Evolutionary conservation across 2,329 filamentous ascomycete species (phyloP), one percentile per base, ranked within the genome.

Genomic region (Lachnellula arida): DNA sequence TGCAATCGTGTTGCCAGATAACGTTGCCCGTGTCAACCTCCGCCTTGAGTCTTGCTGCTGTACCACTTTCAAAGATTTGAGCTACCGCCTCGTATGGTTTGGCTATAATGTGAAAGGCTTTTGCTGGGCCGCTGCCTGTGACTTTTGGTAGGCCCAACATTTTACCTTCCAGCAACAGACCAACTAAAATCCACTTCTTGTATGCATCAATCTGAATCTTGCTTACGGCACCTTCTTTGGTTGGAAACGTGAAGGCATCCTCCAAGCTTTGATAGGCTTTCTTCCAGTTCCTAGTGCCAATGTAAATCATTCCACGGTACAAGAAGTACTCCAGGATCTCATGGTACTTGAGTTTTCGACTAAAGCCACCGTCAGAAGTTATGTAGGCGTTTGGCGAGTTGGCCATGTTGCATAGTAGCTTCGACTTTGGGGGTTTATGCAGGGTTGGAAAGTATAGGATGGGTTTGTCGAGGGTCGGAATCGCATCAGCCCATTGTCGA

Each of bases 121-220:
- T 86, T 58, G 80, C 74, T 1, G 83, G 79, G 19, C 73, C 71
- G 2, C 71, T 57, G 49, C 79, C 77, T 7, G 81, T 80, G 47
- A 81, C 80, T 40, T 78, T 75, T 0, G 89, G 88, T 9, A 83
- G 68, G 0, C 72, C 63, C 2, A 75, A 74, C 4, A 76, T 75
- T 65, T 77, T 81, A 62, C 91, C 92, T 52, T 85, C 75, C 6
- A 82, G 77, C 17, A 99, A 75, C 53, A 97, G 78, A 52, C 85
- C 84, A 9, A 91, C 80, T 15, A 99, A 75, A 8, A 95, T 70
- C 88, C 91, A 97, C 72, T 93, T 95, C 74, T 93, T 95, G 76
- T 96, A 93, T 5, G 90, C 89, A 62, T 96, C 91, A 4, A 88
- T 78, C 87, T 94, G 94, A 50, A 95, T 79, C 69, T 85, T 86